phyloP scores from a whole-genome alignment of 768 basidiomycete species.

The Boletales sp. region DNA sequence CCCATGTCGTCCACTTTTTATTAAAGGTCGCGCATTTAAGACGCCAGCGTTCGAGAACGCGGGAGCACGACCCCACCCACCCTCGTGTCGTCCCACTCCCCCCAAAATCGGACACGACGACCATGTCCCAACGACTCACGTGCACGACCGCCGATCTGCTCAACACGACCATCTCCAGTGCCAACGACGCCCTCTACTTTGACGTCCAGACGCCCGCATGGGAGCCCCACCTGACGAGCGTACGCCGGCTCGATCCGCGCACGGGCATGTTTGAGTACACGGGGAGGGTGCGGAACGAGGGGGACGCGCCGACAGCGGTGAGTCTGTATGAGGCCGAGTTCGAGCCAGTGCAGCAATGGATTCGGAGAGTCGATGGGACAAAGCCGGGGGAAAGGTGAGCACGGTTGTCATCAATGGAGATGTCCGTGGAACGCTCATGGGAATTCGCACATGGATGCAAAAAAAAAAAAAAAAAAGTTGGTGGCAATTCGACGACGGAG shows the following conservation, averaged over 20 bases:
- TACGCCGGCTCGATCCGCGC: constrained; percentile 31
- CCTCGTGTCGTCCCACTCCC: too few species aligned
- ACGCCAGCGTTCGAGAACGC: too few species aligned
- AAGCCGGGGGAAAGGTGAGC: constrained; percentile 11
- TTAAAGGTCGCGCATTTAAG: too few species aligned
- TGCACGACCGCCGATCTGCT: constrained; percentile 37
- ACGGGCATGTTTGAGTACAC: constrained; percentile 29
- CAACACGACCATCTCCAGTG: constrained; percentile 37
- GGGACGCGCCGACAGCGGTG: constrained; percentile 27
- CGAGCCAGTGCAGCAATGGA: constrained; percentile 27
- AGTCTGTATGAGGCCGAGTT: constrained; percentile 27
- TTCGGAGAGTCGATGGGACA: constrained; percentile 21
- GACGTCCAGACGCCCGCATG: constrained; percentile 39
- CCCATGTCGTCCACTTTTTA: too few species aligned
- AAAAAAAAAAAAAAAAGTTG: constrained; percentile 9
- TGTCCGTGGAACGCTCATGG: not conserved
- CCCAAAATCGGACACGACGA: too few species aligned
- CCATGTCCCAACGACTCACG: constrained; percentile 30
- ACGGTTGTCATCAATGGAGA: not conserved
- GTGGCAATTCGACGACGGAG: constrained; percentile 24
- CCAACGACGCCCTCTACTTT: constrained; percentile 36
- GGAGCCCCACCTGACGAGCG: constrained; percentile 33
- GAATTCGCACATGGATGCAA: not conserved
- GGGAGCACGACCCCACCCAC: too few species aligned
- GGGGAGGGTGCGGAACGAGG: constrained; percentile 32